Base-by-base conservation (phyloP, 139 green algal species). In the Yamagishiella unicocca region DNA sequence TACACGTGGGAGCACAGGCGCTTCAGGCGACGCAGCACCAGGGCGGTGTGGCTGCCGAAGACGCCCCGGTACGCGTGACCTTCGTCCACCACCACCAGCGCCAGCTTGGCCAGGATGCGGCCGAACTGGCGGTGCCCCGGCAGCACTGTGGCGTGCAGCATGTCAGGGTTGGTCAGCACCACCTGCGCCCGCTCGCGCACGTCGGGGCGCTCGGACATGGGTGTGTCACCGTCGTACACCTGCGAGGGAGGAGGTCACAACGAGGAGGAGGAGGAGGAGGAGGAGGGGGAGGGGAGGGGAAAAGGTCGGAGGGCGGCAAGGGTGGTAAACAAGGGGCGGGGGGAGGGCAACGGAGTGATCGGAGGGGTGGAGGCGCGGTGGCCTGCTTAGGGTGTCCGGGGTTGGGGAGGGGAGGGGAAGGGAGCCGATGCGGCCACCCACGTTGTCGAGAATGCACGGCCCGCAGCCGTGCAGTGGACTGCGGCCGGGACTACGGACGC, bases 151-250 rank as follows among this genome's bases (percentile, higher is more conserved):
- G 27, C 45, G 92, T 99, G 97, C 68, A 99, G 93, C 97, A 99
- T 99, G 95, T 99, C 97, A 0, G 97, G 97, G 90, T 99, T 99
- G 84, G 97, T 98, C 83, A 99, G 92, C 72, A 94, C 50, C 86
- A 98, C 75, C 80, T 95, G 94, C 0, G 91, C 94, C 10, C 93
- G 70, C 1, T 87, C 76, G 1, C 94, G 87, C 9, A 98, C 88
- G 3, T 80, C 89, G 21, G 68, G 25, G 9, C 95, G 87, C 1
- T 93, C 92, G 2, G 29, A 87, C 67, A 90, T 67, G 10, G 89
- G 85, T 2, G 96, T 98, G 94, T 99, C 97, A 2, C 96, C 96
- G 74, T 99, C 96, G 81, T 98, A 99, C 5, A 98, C 90, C 22
- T 90, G 83, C n/a, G n/a, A n/a, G n/a, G n/a, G n/a, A n/a, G n/a